Conservation (phyloP, 1,139 yeast species). For the Nakaseomyces glabratus region DNA sequence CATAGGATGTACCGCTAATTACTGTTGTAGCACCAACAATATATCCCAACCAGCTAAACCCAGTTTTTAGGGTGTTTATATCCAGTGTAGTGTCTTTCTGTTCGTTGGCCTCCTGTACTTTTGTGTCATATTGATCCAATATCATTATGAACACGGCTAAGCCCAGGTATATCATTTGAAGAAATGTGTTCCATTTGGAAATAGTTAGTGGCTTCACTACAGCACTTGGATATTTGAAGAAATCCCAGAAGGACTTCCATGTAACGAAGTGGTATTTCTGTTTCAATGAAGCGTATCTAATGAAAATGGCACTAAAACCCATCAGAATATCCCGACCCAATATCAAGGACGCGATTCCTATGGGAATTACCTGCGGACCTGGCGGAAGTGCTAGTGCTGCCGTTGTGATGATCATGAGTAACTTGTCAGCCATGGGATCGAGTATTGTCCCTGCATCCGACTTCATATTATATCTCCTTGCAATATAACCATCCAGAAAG, state of each 20-base stretch:
- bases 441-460: conserved; percentile 83
- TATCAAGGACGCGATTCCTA: conserved; percentile 60
- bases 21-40: conserved; percentile 72
- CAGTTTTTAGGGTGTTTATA: conserved; percentile 5
- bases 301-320: conserved; percentile 64
- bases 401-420: conserved; percentile 80
- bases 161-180: conserved; percentile 88
- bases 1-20: conserved; percentile 69
- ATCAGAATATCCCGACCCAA: conserved; percentile 78
- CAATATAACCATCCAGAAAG: conserved; percentile 83
- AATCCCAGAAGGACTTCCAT: conserved; percentile 60
- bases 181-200: conserved; percentile 79
- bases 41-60: conserved; percentile 38
- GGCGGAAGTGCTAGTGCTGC: conserved; percentile 56
- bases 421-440: conserved; percentile 94
- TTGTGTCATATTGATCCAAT: conserved; percentile 12
- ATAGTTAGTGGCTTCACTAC: conserved; percentile 84
- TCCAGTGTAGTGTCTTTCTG: conserved; percentile 3
- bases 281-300: conserved; percentile 67
- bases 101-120: background rate
- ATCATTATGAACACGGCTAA: conserved; percentile 49
- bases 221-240: conserved; percentile 65
- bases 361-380: conserved; percentile 49
- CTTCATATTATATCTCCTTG: conserved; percentile 66
- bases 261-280: conserved; percentile 51